Percentiles rank a stretch among this genome's conserved stretches.
Conservation (phyloP, 352 stramenopile genomes). For the Phytophthora ohioensis region DNA sequence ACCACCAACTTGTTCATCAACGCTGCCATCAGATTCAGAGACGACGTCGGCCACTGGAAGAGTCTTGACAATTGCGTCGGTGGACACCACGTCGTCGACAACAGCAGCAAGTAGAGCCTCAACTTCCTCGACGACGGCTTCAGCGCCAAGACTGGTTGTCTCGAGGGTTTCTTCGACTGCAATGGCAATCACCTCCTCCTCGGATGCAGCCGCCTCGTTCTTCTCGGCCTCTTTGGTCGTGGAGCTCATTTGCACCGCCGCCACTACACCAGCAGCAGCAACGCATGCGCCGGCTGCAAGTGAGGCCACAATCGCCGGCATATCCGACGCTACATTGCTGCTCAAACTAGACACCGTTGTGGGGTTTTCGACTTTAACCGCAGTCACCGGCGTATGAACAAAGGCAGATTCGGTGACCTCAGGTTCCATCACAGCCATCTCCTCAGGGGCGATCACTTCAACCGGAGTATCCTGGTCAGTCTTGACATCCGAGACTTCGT, state of each 20-base stretch:
- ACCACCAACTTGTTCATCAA: too few species aligned
- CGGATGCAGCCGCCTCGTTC: neutral
- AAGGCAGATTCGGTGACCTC: neutral
- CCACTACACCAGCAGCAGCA: neutral
- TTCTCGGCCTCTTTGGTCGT: neutral
- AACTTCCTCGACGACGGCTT: neutral
- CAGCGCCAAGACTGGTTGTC: neutral
- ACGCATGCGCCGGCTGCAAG: constrained; percentile 16
- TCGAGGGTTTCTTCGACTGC: neutral
- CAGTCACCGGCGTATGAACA: neutral
- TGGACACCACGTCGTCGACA: neutral
- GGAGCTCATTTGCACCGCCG: neutral
- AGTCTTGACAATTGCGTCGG: neutral
- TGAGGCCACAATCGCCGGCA: constrained; percentile 29
- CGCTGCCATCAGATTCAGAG: neutral
- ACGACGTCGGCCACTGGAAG: constrained; percentile 9
- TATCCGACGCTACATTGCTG: constrained; percentile 8
- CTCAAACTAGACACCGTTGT: neutral
- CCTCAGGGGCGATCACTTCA: neutral
- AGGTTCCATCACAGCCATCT: neutral
- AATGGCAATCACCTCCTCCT: too few species aligned
- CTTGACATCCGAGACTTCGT: neutral
- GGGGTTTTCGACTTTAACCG: neutral
- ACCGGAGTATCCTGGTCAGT: neutral
- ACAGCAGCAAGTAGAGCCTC: neutral